These are phyloP conservation scores for Croton laevigatus DNA, from an alignment of 441 rosid genomes.

Conservation along the genomic window DNA sequence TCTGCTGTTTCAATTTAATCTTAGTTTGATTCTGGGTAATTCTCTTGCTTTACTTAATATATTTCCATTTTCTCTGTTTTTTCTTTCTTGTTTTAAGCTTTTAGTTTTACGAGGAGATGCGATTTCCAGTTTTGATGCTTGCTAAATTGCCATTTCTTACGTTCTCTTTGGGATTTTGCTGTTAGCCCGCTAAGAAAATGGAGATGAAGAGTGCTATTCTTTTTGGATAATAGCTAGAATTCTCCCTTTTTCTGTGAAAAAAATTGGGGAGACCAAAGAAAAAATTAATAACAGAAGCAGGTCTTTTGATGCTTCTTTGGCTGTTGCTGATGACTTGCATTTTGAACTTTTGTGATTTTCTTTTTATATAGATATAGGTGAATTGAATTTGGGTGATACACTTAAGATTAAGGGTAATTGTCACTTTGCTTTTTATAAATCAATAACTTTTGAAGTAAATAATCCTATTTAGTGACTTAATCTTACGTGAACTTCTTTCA, in stretches of 20 bases:
- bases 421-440: not conserved
- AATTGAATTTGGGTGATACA: not conserved
- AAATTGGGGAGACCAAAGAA: not conserved
- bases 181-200: constrained; percentile 12
- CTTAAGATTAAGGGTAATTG: not conserved
- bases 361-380: not conserved
- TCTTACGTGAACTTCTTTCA: not conserved
- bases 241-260: not conserved
- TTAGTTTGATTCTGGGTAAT: not conserved
- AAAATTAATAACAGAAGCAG: not conserved
- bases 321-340: not conserved
- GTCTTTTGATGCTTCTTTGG: not conserved
- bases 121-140: not conserved
- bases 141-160: not conserved
- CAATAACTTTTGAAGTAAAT: not conserved
- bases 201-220: not conserved
- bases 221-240: not conserved
- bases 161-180: not conserved
- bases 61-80: constrained; percentile 9
- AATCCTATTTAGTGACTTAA: not conserved
- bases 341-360: not conserved
- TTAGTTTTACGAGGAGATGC: not conserved
- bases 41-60: not conserved
- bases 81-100: not conserved
- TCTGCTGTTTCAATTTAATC: not conserved